Percentiles rank a stretch among this genome's conserved stretches.
phyloP scores from a whole-genome alignment of 2,329 filamentous ascomycete species.

The Fusarium irregulare region DNA sequence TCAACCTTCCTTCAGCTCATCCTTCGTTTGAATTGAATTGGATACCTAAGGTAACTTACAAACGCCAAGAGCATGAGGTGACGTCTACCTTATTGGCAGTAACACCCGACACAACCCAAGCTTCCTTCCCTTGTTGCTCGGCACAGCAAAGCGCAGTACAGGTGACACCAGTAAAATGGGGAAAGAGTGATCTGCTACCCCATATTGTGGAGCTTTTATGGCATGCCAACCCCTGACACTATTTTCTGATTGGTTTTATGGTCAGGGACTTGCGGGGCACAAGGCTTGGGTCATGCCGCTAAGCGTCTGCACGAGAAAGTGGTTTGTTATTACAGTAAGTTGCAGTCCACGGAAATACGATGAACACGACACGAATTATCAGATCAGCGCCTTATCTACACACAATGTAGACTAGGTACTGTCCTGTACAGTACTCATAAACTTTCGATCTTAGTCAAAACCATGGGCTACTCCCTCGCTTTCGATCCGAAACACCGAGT shows the following conservation, averaged over 20 bases:
- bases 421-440: neutral
- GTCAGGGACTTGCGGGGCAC: slow-evolving; percentile 12
- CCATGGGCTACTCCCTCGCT: neutral
- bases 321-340: neutral
- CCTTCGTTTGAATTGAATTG: slow-evolving; percentile 12
- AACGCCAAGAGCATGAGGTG: slow-evolving; percentile 35
- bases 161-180: slow-evolving; percentile 31
- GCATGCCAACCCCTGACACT: slow-evolving; percentile 10
- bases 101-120: slow-evolving; percentile 15
- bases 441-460: neutral
- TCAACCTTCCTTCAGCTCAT: slow-evolving; percentile 12
- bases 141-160: slow-evolving; percentile 18
- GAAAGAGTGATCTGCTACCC: slow-evolving; percentile 32
- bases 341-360: slow-evolving; percentile 24
- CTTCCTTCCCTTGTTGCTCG: slow-evolving; percentile 9
- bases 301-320: slow-evolving; percentile 6
- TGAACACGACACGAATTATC: slow-evolving; percentile 15
- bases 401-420: neutral
- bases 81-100: slow-evolving; percentile 24
- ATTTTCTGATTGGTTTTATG: slow-evolving; percentile 3
- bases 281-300: slow-evolving; percentile 33
- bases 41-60: neutral
- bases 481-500: neutral
- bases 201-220: slow-evolving; percentile 21
- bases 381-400: neutral